phyloP scores from a whole-genome alignment of 371 early-diverging fungal species.

The Mucor circinelloides region DNA sequence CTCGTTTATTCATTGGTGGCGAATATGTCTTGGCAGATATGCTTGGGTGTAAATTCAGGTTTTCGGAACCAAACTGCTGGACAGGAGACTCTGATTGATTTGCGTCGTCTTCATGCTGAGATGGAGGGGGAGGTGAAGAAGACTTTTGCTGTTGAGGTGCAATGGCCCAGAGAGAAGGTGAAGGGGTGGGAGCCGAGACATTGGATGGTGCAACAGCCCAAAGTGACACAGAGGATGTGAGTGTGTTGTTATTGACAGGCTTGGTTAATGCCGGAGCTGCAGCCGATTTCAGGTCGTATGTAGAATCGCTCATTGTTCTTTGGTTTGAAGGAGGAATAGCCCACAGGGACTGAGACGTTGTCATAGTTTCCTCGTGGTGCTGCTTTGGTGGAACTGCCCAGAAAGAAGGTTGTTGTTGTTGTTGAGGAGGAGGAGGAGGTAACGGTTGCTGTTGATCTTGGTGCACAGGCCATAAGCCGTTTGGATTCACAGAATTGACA shows the following conservation, averaged over 20 bases:
- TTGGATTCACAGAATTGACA: background rate
- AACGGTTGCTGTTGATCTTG: slow-evolving; percentile 14
- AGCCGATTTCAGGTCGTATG: background rate
- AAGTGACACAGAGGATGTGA: slow-evolving; percentile 21
- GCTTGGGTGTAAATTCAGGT: slow-evolving; percentile 28
- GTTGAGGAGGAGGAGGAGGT: background rate
- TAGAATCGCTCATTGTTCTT: background rate
- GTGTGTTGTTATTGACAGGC: background rate
- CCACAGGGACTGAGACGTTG: slow-evolving; percentile 19
- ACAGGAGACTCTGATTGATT: background rate
- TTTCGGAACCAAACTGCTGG: slow-evolving; percentile 23
- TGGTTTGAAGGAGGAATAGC: slow-evolving; percentile 19
- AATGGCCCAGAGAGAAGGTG: slow-evolving; percentile 30
- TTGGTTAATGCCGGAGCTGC: background rate
- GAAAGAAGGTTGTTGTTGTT: slow-evolving; percentile 7
- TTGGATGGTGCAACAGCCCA: slow-evolving; percentile 34
- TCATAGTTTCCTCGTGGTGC: slow-evolving; percentile 6
- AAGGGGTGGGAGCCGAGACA: slow-evolving; percentile 12
- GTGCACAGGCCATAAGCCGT: slow-evolving; percentile 14
- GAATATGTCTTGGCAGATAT: slow-evolving; percentile 19
- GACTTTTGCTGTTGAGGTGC: slow-evolving; percentile 7
- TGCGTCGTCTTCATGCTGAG: background rate
- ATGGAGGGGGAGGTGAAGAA: background rate
- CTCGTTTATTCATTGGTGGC: slow-evolving; percentile 5
- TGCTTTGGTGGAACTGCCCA: slow-evolving; percentile 16